Conservation (phyloP, 176 grass and related monocot species). For the Neostapfia colusana region DNA sequence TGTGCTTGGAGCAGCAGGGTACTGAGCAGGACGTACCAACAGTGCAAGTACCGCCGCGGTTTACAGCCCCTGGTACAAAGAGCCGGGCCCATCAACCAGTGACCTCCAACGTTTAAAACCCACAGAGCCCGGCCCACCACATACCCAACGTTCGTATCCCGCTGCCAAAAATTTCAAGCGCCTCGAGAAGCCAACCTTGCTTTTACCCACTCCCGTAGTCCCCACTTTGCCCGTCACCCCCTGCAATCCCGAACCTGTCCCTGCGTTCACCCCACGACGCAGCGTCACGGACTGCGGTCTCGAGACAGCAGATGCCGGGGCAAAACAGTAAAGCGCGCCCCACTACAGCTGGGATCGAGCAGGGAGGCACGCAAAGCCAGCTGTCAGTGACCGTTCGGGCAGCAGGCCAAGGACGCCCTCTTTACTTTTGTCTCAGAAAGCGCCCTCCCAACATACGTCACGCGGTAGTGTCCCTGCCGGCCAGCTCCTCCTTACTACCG, state of each 20-base stretch:
- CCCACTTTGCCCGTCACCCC: constrained; percentile 26
- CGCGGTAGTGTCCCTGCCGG: not conserved
- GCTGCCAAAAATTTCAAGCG: constrained; percentile 14
- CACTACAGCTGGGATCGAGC: constrained; percentile 53
- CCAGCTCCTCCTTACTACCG: not conserved
- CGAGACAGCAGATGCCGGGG: not conserved
- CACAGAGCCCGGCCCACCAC: constrained; percentile 2
- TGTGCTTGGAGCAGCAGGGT: not conserved
- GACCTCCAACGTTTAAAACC: constrained; percentile 16
- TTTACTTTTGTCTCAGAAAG: constrained; percentile 42
- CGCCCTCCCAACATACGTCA: constrained; percentile 47
- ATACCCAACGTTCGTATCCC: constrained; percentile 51
- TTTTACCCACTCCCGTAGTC: constrained; percentile 46
- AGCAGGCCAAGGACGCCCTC: constrained; percentile 43
- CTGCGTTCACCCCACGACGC: not conserved
- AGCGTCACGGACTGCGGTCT: not conserved
- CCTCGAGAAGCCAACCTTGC: constrained; percentile 62
- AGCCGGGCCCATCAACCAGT: not conserved
- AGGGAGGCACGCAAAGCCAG: constrained; percentile 54
- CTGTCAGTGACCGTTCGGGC: constrained; percentile 78
- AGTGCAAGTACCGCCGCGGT: not conserved
- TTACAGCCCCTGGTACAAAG: not conserved
- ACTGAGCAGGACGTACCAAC: not conserved
- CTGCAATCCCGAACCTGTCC: constrained; percentile 34
- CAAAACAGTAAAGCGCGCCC: constrained; percentile 24